Conservation (phyloP, 2,329 filamentous ascomycete species). For the Aspergillus hiratsukae region DNA sequence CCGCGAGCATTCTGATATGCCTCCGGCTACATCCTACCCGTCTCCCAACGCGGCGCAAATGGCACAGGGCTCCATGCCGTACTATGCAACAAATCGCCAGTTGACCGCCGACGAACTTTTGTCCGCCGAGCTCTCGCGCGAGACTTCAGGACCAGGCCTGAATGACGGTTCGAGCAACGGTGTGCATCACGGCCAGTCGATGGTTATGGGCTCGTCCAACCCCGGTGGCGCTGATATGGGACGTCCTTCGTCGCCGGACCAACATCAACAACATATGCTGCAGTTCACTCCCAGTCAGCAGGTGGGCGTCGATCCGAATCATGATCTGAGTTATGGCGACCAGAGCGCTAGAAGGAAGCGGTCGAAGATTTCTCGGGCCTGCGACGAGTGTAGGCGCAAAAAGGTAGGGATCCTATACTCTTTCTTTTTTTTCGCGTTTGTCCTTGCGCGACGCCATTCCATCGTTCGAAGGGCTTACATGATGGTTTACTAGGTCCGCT, state of each 20-base stretch:
- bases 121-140: slow-evolving; percentile 45
- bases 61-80: slow-evolving; percentile 40
- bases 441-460: slow-evolving; percentile 9
- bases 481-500: slow-evolving; percentile 59
- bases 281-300: slow-evolving; percentile 43
- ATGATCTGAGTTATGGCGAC: slow-evolving; percentile 52
- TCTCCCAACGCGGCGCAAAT: slow-evolving; percentile 43
- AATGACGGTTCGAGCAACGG: slow-evolving; percentile 36
- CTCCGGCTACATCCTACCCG: slow-evolving; percentile 41
- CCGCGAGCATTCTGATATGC: slow-evolving; percentile 41
- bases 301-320: slow-evolving; percentile 42
- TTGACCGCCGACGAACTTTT: slow-evolving; percentile 46
- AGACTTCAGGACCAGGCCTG: slow-evolving; percentile 42
- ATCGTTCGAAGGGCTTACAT: slow-evolving; percentile 18
- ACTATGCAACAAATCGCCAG: slow-evolving; percentile 41
- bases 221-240: slow-evolving; percentile 33
- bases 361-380: slow-evolving; percentile 82
- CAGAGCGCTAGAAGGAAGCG: slow-evolving; percentile 67
- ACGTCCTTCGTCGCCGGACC: slow-evolving; percentile 34
- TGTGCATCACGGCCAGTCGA: slow-evolving; percentile 38
- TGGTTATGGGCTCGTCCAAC: slow-evolving; percentile 37
- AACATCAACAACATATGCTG: slow-evolving; percentile 38
- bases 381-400: slow-evolving; percentile 83
- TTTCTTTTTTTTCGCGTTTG: slow-evolving; percentile 10
- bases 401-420: slow-evolving; percentile 48